Base-by-base conservation (phyloP, 805 yeast genomes). In the Candida rishiriensis region DNA sequence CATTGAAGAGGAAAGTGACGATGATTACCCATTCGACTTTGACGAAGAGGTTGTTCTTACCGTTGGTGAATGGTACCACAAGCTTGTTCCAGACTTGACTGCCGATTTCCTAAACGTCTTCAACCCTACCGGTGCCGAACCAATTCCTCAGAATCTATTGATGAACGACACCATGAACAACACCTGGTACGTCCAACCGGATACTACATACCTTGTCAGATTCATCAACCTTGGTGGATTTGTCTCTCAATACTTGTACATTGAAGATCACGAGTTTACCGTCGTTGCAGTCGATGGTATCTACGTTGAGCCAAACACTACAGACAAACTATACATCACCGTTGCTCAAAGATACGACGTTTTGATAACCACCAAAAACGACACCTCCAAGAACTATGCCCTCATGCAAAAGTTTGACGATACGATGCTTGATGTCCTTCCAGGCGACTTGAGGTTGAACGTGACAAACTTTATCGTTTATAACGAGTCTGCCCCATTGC, bases 121-220 rank as follows among this genome's bases (percentile, higher is more conserved):
- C 71, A 93, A 93, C 67, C 99, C 99, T 47, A 88, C 97, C 10
- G 99, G 99, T 60, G 97, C 98, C 36, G 99, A 93, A 70, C 99
- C 99, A 41, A 82, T 93, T 54, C 99, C 99, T 9, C 85, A 86
- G 53, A 72, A 76, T 61, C 66, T 85, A 54, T 74, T 93, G 56
- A 72, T 89, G 64, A 91, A 91, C 69, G 88, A 89, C 61, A 83
- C 96, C 11, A 76, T 73, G 58, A 84, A 85, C 65, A 70, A 76
- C 59, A 78, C 90, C n/a, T 80, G 88, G 85, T 52, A 68, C 9
- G 95, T 91, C 44, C 60, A 86, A 69, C 96, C 98, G 8, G 80
- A 81, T 68, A 88, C 80, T 33, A 90, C 97, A 14, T 93, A 93
- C 64, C 69, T 85, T 54, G 54, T 93, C 50, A 79, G 96, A 62